A percentile compares a stretch with the other conserved stretches of the same genome.
Conservation (phyloP, 805 yeast species). For the Wickerhamomyces rabaulensis region DNA sequence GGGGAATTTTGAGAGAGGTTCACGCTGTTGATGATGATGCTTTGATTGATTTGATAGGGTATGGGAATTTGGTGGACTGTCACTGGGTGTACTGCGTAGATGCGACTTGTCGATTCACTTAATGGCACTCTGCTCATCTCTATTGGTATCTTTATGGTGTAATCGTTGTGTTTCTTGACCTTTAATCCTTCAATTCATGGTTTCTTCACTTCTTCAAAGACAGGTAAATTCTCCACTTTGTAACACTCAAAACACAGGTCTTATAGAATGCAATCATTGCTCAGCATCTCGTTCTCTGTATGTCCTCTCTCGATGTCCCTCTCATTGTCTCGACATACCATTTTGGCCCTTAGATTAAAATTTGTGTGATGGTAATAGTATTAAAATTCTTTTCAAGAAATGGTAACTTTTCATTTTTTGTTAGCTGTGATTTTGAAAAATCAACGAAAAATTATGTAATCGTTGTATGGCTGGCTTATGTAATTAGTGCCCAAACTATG, state of each 20-base stretch:
- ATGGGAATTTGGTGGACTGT: no score
- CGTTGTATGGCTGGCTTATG: neutral
- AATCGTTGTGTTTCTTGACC: no score
- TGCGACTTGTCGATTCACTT: no score
- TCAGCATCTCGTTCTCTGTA: neutral
- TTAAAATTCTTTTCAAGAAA: neutral
- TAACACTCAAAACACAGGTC: neutral
- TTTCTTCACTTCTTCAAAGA: no score
- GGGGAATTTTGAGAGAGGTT: neutral
- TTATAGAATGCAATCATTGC: neutral
- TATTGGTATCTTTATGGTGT: no score
- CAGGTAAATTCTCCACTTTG: no score
- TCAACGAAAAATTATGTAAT: conserved; percentile 3
- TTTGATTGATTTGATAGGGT: neutral
- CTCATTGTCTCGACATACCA: conserved; percentile 10
- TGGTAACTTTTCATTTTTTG: conserved; percentile 1
- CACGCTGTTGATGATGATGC: neutral
- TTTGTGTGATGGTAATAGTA: conserved; percentile 1
- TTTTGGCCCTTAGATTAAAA: conserved; percentile 12
- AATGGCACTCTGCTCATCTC: no score
- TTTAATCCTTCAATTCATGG: no score
- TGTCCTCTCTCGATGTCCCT: neutral
- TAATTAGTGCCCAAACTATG: no score
- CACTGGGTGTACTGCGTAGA: no score
- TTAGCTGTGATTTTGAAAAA: neutral